Evolutionary conservation across 1,284 basidiomycete genomes (phyloP), one percentile per base, ranked within the genome.

Genomic region (Cutaneotrichosporon spelunceum): DNA sequence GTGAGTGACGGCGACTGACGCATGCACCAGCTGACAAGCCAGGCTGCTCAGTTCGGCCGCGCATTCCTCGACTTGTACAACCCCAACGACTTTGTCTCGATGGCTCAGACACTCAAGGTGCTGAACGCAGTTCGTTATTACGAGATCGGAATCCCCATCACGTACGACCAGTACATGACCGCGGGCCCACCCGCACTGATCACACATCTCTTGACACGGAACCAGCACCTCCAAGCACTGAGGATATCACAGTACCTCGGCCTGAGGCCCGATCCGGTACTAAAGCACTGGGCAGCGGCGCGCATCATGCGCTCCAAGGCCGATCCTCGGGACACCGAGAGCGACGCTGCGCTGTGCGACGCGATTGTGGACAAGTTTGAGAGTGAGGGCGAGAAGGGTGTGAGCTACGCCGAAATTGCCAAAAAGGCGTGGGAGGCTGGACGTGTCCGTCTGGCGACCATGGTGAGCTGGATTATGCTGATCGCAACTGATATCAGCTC

Each of bases 41-140:
- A 93, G 91, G 93, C 94, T 14, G 95, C 95, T 0, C 91, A 93
- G 71, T 97, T 96, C 70, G 96, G 96, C 1, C 86, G 93, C 63
- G 88, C 90, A 1, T 99, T 94, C 75, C 80, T 99, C 65, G 95
- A 98, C 74, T 82, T 92, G 30, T 90, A 93, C 77, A 91, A 98
- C 75, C 89, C 94, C 0, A 88, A 86, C 1, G 88, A 93, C 72
- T 94, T 96, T 71, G 86, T 99, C 42, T 83, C 86, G 44, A 94
- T 95, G 88, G 91, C 92, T 0, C 89, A 93, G 74, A 88, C 87
- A 0, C 82, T 99, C 45, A 93, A 95, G 72, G 93, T 99, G n/a
- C 82, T 99, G 49, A 98, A 99, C 72, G 91, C 93, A 6, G 88
- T 95, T 27, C 85, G 93, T 47, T 89, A 86, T 72, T 93, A 89